Evolutionary conservation across 257 asterid genomes (phyloP).

Genomic region (Sherardia arvensis): DNA sequence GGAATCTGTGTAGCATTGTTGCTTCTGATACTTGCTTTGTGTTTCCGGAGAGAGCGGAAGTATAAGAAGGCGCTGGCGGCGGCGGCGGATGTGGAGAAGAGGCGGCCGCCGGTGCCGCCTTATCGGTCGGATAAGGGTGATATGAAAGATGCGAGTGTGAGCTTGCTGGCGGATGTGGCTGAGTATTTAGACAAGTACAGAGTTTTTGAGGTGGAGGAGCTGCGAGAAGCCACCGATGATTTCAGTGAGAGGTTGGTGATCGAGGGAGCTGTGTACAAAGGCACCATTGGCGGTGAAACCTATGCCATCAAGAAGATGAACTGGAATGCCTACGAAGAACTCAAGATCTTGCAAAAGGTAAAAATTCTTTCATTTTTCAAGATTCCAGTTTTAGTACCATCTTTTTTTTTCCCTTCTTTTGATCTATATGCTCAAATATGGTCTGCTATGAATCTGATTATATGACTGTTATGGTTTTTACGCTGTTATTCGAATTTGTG

Average conservation of each 20-base stretch:
- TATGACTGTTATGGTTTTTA: too few relatives aligned
- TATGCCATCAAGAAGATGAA: slow-evolving; percentile 95
- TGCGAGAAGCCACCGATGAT: slow-evolving; percentile 64
- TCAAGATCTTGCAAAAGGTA: slow-evolving; percentile 96
- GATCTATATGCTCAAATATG: too few relatives aligned
- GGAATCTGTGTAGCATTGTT: slow-evolving; percentile 48
- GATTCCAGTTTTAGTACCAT: neutral
- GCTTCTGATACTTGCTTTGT: slow-evolving; percentile 30
- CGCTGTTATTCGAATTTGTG: too few relatives aligned
- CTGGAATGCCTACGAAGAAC: slow-evolving; percentile 97
- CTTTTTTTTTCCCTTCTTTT: neutral
- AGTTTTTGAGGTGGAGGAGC: slow-evolving; percentile 54
- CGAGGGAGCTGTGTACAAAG: slow-evolving; percentile 84
- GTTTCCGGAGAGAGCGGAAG: slow-evolving; percentile 33
- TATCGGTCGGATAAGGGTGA: slow-evolving; percentile 10
- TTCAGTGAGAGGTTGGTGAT: slow-evolving; percentile 54
- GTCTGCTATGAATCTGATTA: too few relatives aligned
- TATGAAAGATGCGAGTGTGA: slow-evolving; percentile 45
- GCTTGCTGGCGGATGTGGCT: slow-evolving; percentile 79
- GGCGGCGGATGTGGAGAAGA: slow-evolving; percentile 36
- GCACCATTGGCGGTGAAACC: slow-evolving; percentile 51
- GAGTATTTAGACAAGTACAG: slow-evolving; percentile 90
- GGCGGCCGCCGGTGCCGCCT: neutral
- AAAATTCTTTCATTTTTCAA: neutral
- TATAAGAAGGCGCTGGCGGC: slow-evolving; percentile 19